Evolutionary conservation across 768 basidiomycete genomes (phyloP).

Genomic region (Leccinum sublutescens): DNA sequence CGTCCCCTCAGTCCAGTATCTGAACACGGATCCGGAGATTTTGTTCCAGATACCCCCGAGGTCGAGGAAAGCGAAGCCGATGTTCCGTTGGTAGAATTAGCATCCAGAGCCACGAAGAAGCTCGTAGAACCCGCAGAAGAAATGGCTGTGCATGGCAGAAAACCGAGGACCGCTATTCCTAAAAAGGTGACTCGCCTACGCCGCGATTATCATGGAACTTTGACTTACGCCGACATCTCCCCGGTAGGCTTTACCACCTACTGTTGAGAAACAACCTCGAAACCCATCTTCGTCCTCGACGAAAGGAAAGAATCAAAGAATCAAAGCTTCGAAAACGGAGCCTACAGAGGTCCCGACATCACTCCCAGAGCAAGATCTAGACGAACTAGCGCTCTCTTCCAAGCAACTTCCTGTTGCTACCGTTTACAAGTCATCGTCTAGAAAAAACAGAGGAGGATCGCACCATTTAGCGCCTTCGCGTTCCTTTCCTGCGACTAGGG

Average conservation of each 20-base stretch:
- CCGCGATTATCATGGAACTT: neutral
- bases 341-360: slow-evolving; percentile 54
- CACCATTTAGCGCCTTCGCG: slow-evolving; percentile 3
- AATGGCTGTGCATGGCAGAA: slow-evolving; percentile 2
- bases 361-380: slow-evolving; percentile 51
- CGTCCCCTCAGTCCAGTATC: slow-evolving; percentile 25
- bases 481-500: slow-evolving; percentile 6
- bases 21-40: slow-evolving; percentile 24
- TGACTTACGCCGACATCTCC: slow-evolving; percentile 1
- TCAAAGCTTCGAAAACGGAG: slow-evolving; percentile 25
- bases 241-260: slow-evolving; percentile 2
- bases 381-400: slow-evolving; percentile 8
- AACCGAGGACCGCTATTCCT: slow-evolving; percentile 5
- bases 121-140: slow-evolving; percentile 1
- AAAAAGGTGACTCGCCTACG: slow-evolving; percentile 17
- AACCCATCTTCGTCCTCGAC: slow-evolving; percentile 8
- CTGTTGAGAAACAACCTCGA: slow-evolving; percentile 7
- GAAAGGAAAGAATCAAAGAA: slow-evolving; percentile 13
- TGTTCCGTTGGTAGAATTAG: slow-evolving; percentile 40
- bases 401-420: slow-evolving; percentile 7
- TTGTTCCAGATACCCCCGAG: slow-evolving; percentile 29
- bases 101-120: slow-evolving; percentile 20
- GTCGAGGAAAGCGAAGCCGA: slow-evolving; percentile 36
- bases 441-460: slow-evolving; percentile 4
- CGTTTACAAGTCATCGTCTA: slow-evolving; percentile 5